Conservation (phyloP, 371 early-diverging fungal species). For the Mortierella sp. region DNA sequence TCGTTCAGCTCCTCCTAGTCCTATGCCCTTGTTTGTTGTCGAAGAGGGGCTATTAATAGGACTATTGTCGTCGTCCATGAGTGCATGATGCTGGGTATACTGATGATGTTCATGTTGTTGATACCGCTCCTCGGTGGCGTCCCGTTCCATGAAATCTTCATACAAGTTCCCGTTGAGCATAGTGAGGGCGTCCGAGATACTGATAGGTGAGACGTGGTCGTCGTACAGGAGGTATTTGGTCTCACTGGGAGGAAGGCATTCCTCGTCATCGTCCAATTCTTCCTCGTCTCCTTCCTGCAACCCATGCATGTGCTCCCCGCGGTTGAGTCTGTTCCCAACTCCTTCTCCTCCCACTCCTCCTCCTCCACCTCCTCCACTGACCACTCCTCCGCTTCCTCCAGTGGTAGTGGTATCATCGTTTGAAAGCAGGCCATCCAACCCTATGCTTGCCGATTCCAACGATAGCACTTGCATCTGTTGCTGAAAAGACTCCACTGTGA, state of each 20-base stretch:
- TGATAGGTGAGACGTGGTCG: conserved; percentile 43
- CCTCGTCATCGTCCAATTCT: conserved; percentile 36
- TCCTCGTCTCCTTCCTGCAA: conserved; percentile 16
- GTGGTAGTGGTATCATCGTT: too few species aligned
- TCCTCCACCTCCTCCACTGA: neutral
- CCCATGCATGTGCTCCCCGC: conserved; percentile 11
- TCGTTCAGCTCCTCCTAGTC: too few species aligned
- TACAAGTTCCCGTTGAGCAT: conserved; percentile 27
- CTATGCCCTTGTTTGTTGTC: too few species aligned
- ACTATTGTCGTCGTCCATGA: neutral
- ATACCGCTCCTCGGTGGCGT: too few species aligned
- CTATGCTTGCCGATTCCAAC: conserved; percentile 20
- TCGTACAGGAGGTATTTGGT: conserved; percentile 49
- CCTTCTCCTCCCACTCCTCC: neutral
- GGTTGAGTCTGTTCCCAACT: conserved; percentile 8
- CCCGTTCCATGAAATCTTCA: conserved; percentile 13
- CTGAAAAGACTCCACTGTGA: conserved; percentile 22
- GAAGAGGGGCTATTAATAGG: conserved; percentile 12
- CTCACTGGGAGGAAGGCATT: conserved; percentile 46
- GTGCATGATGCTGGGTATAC: neutral
- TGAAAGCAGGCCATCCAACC: conserved; percentile 1
- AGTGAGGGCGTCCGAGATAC: conserved; percentile 26
- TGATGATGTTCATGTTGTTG: too few species aligned
- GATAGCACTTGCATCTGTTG: conserved; percentile 21
- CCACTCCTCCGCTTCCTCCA: neutral